Conservation (phyloP, 176 grass and related monocot genomes). For the Aegilops sharonensis region DNA sequence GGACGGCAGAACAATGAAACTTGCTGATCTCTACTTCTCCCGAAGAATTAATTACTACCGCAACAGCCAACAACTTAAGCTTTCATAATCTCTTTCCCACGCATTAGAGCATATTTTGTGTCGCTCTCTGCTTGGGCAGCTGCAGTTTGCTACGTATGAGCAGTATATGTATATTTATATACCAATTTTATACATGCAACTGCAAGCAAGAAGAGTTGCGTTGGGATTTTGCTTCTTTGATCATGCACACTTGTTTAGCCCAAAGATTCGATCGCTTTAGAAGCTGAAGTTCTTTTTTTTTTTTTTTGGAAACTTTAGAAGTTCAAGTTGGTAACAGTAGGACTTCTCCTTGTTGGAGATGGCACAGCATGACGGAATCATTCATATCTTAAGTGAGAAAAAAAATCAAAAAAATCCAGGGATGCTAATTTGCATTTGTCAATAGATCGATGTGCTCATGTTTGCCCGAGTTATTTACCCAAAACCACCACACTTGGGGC, state of each 20-base stretch:
- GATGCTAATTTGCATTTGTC: neutral
- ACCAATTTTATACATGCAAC: neutral
- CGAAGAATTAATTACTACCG: neutral
- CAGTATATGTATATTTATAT: too few species aligned
- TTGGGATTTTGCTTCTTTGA: slow-evolving; percentile 29
- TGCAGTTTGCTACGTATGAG: slow-evolving; percentile 27
- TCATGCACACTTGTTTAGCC: neutral
- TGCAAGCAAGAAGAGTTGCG: slow-evolving; percentile 26
- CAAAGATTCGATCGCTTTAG: neutral
- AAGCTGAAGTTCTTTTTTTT: too few species aligned
- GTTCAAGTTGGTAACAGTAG: neutral
- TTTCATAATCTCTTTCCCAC: too few species aligned
- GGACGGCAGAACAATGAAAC: too few species aligned
- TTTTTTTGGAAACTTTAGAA: too few species aligned
- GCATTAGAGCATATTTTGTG: neutral
- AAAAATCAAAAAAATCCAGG: neutral
- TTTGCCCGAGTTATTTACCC: too few species aligned
- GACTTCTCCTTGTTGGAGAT: neutral
- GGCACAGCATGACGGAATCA: neutral
- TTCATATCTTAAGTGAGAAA: neutral
- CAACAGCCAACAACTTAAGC: slow-evolving; percentile 8
- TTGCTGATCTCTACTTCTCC: neutral
- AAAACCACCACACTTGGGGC: too few species aligned
- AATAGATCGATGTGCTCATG: slow-evolving; percentile 13
- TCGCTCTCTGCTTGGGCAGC: slow-evolving; percentile 4